phyloP scores from a whole-genome alignment of 1,139 yeast species.

The Casaregolazyma suthepensis region DNA sequence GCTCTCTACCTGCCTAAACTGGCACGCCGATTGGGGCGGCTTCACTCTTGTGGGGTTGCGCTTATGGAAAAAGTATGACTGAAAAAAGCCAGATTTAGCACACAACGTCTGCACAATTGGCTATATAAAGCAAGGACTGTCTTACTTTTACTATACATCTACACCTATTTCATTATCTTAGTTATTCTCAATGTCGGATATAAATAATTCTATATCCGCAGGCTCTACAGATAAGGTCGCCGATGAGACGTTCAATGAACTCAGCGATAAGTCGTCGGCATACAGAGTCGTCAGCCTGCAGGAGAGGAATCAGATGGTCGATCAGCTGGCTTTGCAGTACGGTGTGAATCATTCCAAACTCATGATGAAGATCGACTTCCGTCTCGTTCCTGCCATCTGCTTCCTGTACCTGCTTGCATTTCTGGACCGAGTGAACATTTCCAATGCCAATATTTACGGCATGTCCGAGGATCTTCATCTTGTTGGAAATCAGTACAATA shows the following conservation, averaged over 20 bases:
- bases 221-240: neutral
- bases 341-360: slow-evolving; percentile 44
- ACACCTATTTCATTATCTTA: no score
- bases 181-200: no score
- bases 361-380: slow-evolving; percentile 57
- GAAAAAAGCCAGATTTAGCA: neutral
- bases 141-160: no score
- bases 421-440: slow-evolving; percentile 66
- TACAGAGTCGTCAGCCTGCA: neutral
- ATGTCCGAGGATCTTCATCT: slow-evolving; percentile 47
- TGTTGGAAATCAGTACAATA: slow-evolving; percentile 55
- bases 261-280: neutral
- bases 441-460: slow-evolving; percentile 69
- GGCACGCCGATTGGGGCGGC: neutral
- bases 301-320: slow-evolving; percentile 26
- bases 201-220: neutral
- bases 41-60: neutral
- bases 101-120: neutral
- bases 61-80: neutral
- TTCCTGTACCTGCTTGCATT: slow-evolving; percentile 62
- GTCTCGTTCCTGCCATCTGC: slow-evolving; percentile 67
- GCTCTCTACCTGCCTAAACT: neutral
- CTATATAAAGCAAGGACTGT: no score
- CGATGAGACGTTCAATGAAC: neutral
- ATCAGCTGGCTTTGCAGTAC: slow-evolving; percentile 37